These are phyloP conservation scores for Takashimella tepidaria DNA, from an alignment of 1,284 basidiomycete species.

Conservation along the genomic window DNA sequence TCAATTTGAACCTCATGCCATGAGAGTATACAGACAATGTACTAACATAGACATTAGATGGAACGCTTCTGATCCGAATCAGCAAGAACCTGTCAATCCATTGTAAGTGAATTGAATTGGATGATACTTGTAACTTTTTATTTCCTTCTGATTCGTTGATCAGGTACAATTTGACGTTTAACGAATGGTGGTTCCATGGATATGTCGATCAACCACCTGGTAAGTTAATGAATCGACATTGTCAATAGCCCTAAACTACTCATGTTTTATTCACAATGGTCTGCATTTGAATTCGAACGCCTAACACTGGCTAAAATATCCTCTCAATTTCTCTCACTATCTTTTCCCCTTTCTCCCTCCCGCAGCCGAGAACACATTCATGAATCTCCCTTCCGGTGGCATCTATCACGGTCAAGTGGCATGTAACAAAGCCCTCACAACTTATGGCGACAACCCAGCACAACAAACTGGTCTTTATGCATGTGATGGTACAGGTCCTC, in stretches of 20 bases:
- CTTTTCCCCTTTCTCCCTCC: background rate
- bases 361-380: conserved; percentile 23
- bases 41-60: conserved; percentile 17
- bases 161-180: conserved; percentile 50
- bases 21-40: too few species aligned
- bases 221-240: conserved; percentile 2
- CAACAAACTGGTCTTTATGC: background rate
- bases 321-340: background rate
- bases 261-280: too few species aligned
- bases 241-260: too few species aligned
- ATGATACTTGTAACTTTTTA: conserved; percentile 38
- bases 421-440: conserved; percentile 33
- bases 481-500: background rate
- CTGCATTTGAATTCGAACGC: too few species aligned
- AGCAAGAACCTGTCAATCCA: conserved; percentile 52
- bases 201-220: conserved; percentile 35
- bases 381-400: conserved; percentile 40
- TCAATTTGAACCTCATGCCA: background rate
- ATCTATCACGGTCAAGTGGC: conserved; percentile 33
- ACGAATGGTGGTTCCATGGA: conserved; percentile 63
- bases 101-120: background rate
- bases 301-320: too few species aligned
- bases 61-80: conserved; percentile 33
- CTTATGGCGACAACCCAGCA: conserved; percentile 8
- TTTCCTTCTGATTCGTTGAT: conserved; percentile 53